A percentile compares a stretch with the other conserved stretches of the same genome.
Evolutionary conservation across 257 asterid genomes (phyloP).

Genomic region (Nyctanthes arbortristis): DNA sequence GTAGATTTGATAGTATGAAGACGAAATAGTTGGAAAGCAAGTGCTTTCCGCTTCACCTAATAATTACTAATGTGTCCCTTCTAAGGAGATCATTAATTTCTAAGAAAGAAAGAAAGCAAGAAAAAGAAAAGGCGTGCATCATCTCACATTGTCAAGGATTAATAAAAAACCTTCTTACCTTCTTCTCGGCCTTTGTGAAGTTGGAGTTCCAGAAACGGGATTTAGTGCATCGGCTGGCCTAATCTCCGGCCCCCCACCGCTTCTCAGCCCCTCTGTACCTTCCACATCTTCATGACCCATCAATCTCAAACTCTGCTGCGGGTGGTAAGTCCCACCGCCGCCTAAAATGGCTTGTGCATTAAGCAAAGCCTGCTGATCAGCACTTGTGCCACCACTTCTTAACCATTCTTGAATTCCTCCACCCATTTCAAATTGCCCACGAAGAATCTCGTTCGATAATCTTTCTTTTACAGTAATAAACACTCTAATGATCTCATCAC

Average conservation of each 20-base stretch:
- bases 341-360: conserved; percentile 19
- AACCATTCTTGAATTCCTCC: conserved; percentile 50
- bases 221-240: conserved; percentile 28
- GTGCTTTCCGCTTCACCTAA: too few species aligned
- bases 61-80: too few species aligned
- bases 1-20: too few species aligned
- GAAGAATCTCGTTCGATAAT: conserved; percentile 3
- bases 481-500: conserved; percentile 56
- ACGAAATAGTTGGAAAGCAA: too few species aligned
- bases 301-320: conserved; percentile 25
- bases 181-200: conserved; percentile 44
- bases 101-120: too few species aligned
- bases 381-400: conserved; percentile 21
- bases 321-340: background rate
- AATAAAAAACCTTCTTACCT: conserved; percentile 54
- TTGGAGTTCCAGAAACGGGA: conserved; percentile 34
- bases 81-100: background rate
- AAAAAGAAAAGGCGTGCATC: too few species aligned
- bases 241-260: background rate
- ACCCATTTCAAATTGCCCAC: conserved; percentile 22
- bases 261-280: background rate
- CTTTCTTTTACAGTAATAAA: conserved; percentile 48
- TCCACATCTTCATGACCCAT: conserved; percentile 9
- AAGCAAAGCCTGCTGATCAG: conserved; percentile 27
- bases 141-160: background rate